Evolutionary conservation across 2,329 filamentous ascomycete genomes (phyloP), one percentile per base, ranked within the genome.

Genomic region (Trichoderma lentiforme): DNA sequence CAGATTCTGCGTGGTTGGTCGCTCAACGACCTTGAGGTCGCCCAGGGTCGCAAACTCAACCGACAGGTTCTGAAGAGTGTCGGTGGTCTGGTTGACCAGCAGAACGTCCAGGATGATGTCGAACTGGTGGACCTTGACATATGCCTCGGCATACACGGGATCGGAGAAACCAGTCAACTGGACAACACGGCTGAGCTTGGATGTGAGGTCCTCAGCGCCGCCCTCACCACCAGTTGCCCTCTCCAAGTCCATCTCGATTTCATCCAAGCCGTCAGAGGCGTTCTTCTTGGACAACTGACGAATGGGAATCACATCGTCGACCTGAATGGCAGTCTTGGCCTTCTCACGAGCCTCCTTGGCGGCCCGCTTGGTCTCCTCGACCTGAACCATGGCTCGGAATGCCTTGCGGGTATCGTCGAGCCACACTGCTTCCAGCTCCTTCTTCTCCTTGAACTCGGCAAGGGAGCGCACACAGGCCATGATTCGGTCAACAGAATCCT

Each of bases 1-100:
- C 14, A 99, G 88, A 79, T 98, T 99, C 82, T 98, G 96, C 6
- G 96, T 98, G 3, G 94, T 97, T 56, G 96, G 96, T 74, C 95
- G 90, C 84, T 99, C 96, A 28, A 99, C 95, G 39, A 99, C 96
- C 85, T 99, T 99, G 74, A 99, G 89, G 80, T 99, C 96, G 74
- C 96, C 96, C 0, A 99, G 87, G 0, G 96, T 99, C n/a, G 96
- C 96, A 79, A 99, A 99, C 81, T 99, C 96, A 26, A 99, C 95
- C 0, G 94, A 97, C 36, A 99, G 87, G 78, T 99, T 99, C 81
- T 98, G 96, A 28, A 99, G 87, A 3, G 96, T 99, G 79, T 98
- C 95, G 15, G 92, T 93, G 0, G 96, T 98, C 83, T 99, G 96
- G 82, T 99, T 99, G 78, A 99, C 96, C 26, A 99, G 87, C 3